Evolutionary conservation across 1,284 basidiomycete genomes (phyloP).

Genomic region (Trichosporon sp.): DNA sequence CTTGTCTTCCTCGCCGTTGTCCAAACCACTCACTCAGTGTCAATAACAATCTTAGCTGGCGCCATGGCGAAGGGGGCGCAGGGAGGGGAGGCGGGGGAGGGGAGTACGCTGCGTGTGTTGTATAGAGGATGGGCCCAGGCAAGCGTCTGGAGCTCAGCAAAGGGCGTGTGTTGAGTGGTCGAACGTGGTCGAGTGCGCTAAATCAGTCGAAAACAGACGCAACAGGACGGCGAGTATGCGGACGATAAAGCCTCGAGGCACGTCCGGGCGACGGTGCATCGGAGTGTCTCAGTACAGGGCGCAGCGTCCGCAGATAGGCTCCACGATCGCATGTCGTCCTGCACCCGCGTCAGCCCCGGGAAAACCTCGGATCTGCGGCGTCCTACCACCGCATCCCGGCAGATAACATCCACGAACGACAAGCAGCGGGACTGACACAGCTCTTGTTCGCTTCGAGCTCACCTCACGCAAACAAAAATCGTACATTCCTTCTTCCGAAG

Average conservation of each 20-base stretch:
- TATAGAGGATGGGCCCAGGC: not conserved
- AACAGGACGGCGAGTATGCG: not conserved
- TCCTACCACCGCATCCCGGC: not conserved
- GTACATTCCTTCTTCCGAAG: not conserved
- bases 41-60: slow-evolving; percentile 52
- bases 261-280: not conserved
- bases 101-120: not conserved
- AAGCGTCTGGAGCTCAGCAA: not conserved
- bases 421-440: too few species aligned
- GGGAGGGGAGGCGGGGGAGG: not conserved
- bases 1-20: too few species aligned
- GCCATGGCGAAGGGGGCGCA: slow-evolving; percentile 31
- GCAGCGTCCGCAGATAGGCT: not conserved
- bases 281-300: not conserved
- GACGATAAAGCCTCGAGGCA: not conserved
- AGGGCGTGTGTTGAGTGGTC: not conserved
- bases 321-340: not conserved
- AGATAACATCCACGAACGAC: not conserved
- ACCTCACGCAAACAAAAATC: too few species aligned
- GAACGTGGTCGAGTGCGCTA: not conserved
- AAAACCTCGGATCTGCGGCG: not conserved
- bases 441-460: not conserved
- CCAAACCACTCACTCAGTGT: slow-evolving; percentile 49
- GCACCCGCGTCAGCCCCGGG: too few species aligned
- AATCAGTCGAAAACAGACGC: not conserved